Base-by-base conservation (phyloP, 2,329 filamentous ascomycete species). In the Shiraia bambusicola region DNA sequence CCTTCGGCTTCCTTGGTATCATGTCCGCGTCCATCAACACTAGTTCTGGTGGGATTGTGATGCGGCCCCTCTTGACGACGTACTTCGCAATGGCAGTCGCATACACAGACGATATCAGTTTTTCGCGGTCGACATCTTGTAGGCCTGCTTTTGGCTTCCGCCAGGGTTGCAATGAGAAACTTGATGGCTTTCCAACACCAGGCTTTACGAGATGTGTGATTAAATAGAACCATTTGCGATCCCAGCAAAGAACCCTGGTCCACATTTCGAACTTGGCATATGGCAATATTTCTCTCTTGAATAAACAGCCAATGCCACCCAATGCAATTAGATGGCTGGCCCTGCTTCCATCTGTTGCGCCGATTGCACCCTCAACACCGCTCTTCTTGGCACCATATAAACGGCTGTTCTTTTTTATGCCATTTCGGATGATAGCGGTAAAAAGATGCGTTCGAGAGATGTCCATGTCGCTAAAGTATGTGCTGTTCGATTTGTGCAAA, bases 41-140 rank as follows among this genome's bases (percentile, higher is more conserved):
- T 33, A 87, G 76, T 54, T 90, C 86, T 0, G 93, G 91, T 51
- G 91, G 82, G 3, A 97, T 81, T 0, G 92, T 97, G 58, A 93
- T 76, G 16, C 92, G 77, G 1, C 74, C 75, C 47, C 71, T 71
- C 59, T 77, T 77, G 45, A 76, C 70, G 2, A 77, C 75, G 47
- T 77, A 77, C 35, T 74, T 69, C 1, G 75, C 70, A 26, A 77
- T 63, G 6, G 69, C 72, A n/a, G 72, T 76, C 7, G 74, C 74
- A 48, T 69, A 76, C n/a, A 77, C 66, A 9, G 72, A 66, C 28
- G 69, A 68, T 45, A 66, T 66, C 16, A 75, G 45, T 42, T 65
- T 66, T 24, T 66, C 59, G 19, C 54, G 50, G 36, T 58, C 57
- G 6, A 61, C 54, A 6, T 59, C 52, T 16, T 58, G 40, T 47